phyloP scores from a whole-genome alignment of 257 asterid species.

The Cynanchum wilfordii region DNA sequence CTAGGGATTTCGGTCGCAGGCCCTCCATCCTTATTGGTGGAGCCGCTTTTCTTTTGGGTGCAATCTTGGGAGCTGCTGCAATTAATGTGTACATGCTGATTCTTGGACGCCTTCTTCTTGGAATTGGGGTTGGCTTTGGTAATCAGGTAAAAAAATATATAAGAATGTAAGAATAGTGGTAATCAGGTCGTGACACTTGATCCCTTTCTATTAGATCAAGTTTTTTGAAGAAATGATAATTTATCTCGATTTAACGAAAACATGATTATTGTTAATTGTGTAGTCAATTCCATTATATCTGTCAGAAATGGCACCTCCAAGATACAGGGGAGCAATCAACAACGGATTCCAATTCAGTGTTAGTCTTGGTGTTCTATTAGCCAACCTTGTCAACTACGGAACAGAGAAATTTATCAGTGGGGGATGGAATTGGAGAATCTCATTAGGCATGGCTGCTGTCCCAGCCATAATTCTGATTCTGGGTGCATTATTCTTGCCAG shows the following conservation, averaged over 20 bases:
- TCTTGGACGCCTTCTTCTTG: constrained; percentile 21
- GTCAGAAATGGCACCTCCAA: constrained; percentile 30
- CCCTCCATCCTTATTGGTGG: constrained; percentile 23
- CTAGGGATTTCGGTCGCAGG: constrained; percentile 21
- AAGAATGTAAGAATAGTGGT: too few relatives aligned
- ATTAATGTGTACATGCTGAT: constrained; percentile 14
- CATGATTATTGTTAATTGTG: neutral
- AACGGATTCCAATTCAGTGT: constrained; percentile 17
- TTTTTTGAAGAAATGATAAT: too few relatives aligned
- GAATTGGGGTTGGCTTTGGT: constrained; percentile 23
- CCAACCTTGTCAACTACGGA: constrained; percentile 24
- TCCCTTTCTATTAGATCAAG: too few relatives aligned
- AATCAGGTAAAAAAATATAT: constrained; percentile 11
- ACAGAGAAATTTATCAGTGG: constrained; percentile 18
- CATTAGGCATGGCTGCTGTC: constrained; percentile 27
- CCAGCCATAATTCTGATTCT: constrained; percentile 22
- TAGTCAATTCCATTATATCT: constrained; percentile 26
- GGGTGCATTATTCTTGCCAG: constrained; percentile 26
- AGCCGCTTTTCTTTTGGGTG: constrained; percentile 14
- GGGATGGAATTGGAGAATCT: constrained; percentile 34
- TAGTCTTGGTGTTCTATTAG: constrained; percentile 12
- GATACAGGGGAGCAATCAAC: constrained; percentile 30
- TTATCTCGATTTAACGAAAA: too few relatives aligned
- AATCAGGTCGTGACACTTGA: too few relatives aligned
- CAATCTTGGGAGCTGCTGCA: constrained; percentile 21